phyloP scores from a whole-genome alignment of 192 early-diverging fungal genomes.

The Pilobolus umbonatus region DNA sequence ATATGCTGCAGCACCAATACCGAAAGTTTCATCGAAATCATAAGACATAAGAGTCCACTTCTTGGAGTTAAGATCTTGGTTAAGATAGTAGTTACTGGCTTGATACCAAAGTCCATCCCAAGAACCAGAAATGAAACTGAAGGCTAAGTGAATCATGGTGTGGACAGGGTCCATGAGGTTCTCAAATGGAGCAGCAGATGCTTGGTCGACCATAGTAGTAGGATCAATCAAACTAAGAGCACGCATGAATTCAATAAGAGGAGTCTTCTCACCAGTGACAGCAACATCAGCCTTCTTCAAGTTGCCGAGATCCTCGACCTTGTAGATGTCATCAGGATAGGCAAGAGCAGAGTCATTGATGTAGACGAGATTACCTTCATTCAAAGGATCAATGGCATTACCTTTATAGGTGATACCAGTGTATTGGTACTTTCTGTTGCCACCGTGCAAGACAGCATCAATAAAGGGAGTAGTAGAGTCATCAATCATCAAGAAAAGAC shows the following conservation, averaged over 20 bases:
- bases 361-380: conserved; percentile 21
- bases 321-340: conserved; percentile 15
- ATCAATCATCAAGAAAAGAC: conserved; percentile 42
- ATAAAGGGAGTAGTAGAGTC: conserved; percentile 22
- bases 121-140: conserved; percentile 35
- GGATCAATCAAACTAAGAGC: conserved; percentile 11
- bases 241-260: conserved; percentile 15
- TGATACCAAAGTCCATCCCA: conserved; percentile 38
- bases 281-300: background rate
- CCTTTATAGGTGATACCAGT: conserved; percentile 23
- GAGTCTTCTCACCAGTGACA: conserved; percentile 8
- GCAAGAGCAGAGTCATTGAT: conserved; percentile 1
- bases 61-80: conserved; percentile 25
- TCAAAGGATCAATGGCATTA: conserved; percentile 17
- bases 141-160: conserved; percentile 31
- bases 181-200: conserved; percentile 2
- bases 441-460: conserved; percentile 7
- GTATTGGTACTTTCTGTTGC: conserved; percentile 1
- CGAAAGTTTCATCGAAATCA: conserved; percentile 44
- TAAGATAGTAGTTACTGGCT: conserved; percentile 42
- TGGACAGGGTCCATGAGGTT: conserved; percentile 14
- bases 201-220: conserved; percentile 1
- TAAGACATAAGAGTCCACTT: conserved; percentile 39
- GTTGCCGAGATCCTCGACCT: conserved; percentile 14
- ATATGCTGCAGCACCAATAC: conserved; percentile 26